These are phyloP conservation scores for Nothophytophthora sp. DNA, from an alignment of 352 stramenopile species.

Conservation along the genomic window DNA sequence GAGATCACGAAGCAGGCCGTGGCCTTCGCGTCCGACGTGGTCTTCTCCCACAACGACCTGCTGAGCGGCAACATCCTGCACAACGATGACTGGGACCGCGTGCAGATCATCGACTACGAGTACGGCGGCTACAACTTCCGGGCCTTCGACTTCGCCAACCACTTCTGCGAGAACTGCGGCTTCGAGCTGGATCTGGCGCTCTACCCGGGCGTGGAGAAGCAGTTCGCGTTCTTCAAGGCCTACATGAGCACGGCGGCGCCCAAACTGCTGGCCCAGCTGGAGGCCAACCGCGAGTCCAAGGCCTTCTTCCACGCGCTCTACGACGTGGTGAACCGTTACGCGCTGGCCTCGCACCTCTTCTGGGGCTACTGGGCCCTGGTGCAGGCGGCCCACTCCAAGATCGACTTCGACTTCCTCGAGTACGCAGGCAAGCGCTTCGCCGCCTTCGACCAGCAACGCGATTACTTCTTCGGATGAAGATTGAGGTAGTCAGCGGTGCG, in stretches of 20 bases:
- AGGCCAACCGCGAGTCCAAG: constrained; percentile 76
- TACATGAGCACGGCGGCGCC: constrained; percentile 82
- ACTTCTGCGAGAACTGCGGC: constrained; percentile 94
- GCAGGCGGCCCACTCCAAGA: constrained; percentile 88
- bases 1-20: constrained; percentile 79
- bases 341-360: constrained; percentile 91
- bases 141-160: constrained; percentile 94
- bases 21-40: constrained; percentile 75
- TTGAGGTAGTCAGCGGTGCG: constrained; percentile 11
- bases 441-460: constrained; percentile 77
- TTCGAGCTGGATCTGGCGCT: constrained; percentile 91
- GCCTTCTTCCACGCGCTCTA: constrained; percentile 86
- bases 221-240: constrained; percentile 85
- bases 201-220: constrained; percentile 82
- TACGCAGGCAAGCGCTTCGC: constrained; percentile 84
- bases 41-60: constrained; percentile 95
- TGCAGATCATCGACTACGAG: constrained; percentile 96
- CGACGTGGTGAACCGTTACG: constrained; percentile 85
- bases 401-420: constrained; percentile 90
- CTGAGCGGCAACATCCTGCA: constrained; percentile 89
- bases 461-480: constrained; percentile 56
- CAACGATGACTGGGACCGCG: constrained; percentile 72
- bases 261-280: constrained; percentile 59
- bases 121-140: constrained; percentile 94
- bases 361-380: constrained; percentile 95